Evolutionary conservation across 2,329 filamentous ascomycete species (phyloP).

Genomic region (Cladorrhinum sp.): DNA sequence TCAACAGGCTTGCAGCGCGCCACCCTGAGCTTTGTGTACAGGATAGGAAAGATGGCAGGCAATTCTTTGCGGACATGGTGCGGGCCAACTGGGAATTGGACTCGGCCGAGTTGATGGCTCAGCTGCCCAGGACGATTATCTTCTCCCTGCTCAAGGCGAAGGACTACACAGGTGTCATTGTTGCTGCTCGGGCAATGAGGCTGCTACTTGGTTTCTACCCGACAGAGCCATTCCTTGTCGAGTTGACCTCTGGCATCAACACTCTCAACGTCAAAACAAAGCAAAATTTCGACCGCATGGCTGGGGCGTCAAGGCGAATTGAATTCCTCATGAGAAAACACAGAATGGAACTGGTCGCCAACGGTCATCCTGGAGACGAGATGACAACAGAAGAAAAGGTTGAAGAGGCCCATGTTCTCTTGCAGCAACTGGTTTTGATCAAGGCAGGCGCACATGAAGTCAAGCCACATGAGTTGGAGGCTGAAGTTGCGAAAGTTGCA

Average conservation of each 20-base stretch:
- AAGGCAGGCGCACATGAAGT: constrained; percentile 23
- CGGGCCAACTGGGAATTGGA: constrained; percentile 28
- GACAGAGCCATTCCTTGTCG: constrained; percentile 32
- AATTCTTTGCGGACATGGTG: constrained; percentile 34
- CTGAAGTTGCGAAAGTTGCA: constrained; percentile 25
- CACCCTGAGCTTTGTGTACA: constrained; percentile 16
- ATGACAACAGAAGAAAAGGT: constrained; percentile 25
- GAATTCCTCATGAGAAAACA: constrained; percentile 25
- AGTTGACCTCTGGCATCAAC: constrained; percentile 32
- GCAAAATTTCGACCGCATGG: constrained; percentile 28
- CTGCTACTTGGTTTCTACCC: constrained; percentile 32
- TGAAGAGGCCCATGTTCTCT: constrained; percentile 27
- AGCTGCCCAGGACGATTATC: constrained; percentile 33
- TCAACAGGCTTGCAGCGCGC: constrained; percentile 42
- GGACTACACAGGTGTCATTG: constrained; percentile 46
- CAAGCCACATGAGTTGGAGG: constrained; percentile 18
- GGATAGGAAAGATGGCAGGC: constrained; percentile 24
- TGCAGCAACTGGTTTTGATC: constrained; percentile 27
- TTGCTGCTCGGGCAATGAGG: constrained; percentile 36
- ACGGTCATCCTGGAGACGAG: constrained; percentile 18
- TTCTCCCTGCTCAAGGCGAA: constrained; percentile 44
- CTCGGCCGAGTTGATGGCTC: constrained; percentile 27
- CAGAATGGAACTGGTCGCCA: constrained; percentile 15
- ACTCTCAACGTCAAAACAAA: constrained; percentile 25
- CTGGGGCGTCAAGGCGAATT: constrained; percentile 29